Evolutionary conservation across 1,139 yeast species (phyloP).

Genomic region (Zygoascus meyerae): DNA sequence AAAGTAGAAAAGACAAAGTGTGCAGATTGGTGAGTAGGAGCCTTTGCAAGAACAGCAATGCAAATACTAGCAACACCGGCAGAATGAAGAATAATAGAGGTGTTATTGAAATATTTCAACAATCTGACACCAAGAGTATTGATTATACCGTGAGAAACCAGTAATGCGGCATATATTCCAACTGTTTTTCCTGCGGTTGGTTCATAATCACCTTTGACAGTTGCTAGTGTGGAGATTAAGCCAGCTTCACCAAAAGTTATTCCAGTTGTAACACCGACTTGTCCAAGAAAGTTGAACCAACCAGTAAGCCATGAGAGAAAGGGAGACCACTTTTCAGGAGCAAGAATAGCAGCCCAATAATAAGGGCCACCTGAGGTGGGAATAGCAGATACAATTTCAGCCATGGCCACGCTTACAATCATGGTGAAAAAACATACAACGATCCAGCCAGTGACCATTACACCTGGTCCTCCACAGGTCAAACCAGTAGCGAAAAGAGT

Average conservation of each 20-base stretch:
- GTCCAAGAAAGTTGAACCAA: constrained; percentile 52
- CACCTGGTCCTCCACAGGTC: constrained; percentile 54
- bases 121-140: constrained; percentile 49
- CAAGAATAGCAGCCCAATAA: constrained; percentile 47
- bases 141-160: constrained; percentile 41
- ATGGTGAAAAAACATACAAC: constrained; percentile 42
- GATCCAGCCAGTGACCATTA: constrained; percentile 65
- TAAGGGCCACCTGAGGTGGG: constrained; percentile 67
- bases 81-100: constrained; percentile 53
- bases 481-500: constrained; percentile 36
- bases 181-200: constrained; percentile 45
- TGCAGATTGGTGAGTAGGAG: constrained; percentile 29
- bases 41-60: constrained; percentile 30
- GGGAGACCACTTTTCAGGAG: constrained; percentile 43
- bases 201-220: constrained; percentile 44
- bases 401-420: constrained; percentile 39
- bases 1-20: constrained; percentile 29
- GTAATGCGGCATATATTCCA: constrained; percentile 52
- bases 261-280: constrained; percentile 52
- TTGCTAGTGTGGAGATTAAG: constrained; percentile 49
- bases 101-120: constrained; percentile 54
- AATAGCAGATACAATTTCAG: constrained; percentile 53
- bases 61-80: constrained; percentile 52
- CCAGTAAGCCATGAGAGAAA: constrained; percentile 54
- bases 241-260: constrained; percentile 55